Evolutionary conservation across 306 rosid species (phyloP), one percentile per base, ranked within the genome.

Genomic region (Cicer judaicum): DNA sequence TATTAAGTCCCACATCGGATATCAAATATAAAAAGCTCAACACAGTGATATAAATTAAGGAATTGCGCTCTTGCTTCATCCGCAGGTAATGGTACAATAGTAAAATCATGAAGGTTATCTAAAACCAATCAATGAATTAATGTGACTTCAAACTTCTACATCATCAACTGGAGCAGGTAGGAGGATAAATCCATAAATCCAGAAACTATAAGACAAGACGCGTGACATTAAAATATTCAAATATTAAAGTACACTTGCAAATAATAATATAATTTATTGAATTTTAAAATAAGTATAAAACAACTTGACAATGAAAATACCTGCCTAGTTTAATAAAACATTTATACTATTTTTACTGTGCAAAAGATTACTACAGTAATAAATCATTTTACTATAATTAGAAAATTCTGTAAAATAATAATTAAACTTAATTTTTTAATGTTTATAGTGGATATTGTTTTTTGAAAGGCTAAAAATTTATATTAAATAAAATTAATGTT

Each of bases 201-300:
- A 72, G 64, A 81, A 77, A 21, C 48, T 73, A 38, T 64, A n/a
- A 55, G 24, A 44, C 78, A 10, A 54, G 47, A 53, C 0, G 16
- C 50, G 50, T 43, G 74, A 34, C 60, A 14, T 64, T 52, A 64
- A 69, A 64, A 63, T 41, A 64, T 15, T 64, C 13, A 8, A 4
- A 39, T 63, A 61, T 0, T 38, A 60, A 5, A 61, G 19, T 59
- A 8, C 38, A 19, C 13, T 55, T 19, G 6, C 16, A 13, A 21
- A 62, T 39, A 62, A 39, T n/a, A 62, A n/a, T 5, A 13, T 14
- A 62, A 36, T 60, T 61, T 13, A 60, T 29, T 59, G 0, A 55
- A 5, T 1, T 56, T 13, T 7, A 38, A 36, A 36, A 61, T 36
- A 61, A 5, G 6, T 29, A 19, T 18, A 55, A 55, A 55, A 2